Percentiles rank a stretch among this genome's conserved stretches.
Evolutionary conservation across 164 flowering plant genomes (phyloP).

Genomic region (Akebia trifoliata): DNA sequence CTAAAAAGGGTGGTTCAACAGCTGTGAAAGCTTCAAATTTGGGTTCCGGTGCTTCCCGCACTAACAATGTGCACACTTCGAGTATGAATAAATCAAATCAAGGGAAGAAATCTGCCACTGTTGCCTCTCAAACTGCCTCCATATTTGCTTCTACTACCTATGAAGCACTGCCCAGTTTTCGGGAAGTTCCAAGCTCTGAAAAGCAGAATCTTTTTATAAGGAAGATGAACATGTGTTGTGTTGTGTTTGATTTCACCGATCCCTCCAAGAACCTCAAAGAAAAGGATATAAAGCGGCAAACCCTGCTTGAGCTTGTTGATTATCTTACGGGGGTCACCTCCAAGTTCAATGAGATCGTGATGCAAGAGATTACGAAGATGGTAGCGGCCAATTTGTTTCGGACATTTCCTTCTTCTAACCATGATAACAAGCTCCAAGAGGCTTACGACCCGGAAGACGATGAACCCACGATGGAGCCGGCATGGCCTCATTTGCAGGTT

Average conservation of each 20-base stretch:
- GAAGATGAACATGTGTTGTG: conserved; percentile 64
- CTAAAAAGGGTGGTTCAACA: too few species aligned
- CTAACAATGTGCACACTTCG: conserved; percentile 18
- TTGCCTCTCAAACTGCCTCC: conserved; percentile 20
- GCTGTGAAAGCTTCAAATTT: conserved; percentile 29
- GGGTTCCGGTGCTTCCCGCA: conserved; percentile 20
- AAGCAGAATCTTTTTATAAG: conserved; percentile 49
- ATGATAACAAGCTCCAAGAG: conserved; percentile 40
- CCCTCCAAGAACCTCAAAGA: conserved; percentile 51
- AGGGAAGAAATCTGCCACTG: conserved; percentile 37
- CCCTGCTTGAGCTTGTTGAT: conserved; percentile 70
- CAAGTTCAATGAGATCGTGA: conserved; percentile 57
- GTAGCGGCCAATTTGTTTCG: conserved; percentile 61
- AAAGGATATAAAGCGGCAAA: conserved; percentile 65
- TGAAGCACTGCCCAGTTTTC: conserved; percentile 57
- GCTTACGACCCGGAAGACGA: conserved; percentile 60
- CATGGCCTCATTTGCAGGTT: conserved; percentile 74
- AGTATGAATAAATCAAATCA: conserved; percentile 24
- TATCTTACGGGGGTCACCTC: conserved; percentile 39
- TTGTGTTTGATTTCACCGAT: conserved; percentile 61
- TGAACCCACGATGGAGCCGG: conserved; percentile 53
- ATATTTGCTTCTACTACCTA: conserved; percentile 25
- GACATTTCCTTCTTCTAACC: conserved; percentile 43
- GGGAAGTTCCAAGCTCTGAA: conserved; percentile 65
- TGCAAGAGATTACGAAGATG: conserved; percentile 75